These are phyloP conservation scores for Candida gorgasii DNA, from an alignment of 805 yeast genomes.

Conservation along the genomic window DNA sequence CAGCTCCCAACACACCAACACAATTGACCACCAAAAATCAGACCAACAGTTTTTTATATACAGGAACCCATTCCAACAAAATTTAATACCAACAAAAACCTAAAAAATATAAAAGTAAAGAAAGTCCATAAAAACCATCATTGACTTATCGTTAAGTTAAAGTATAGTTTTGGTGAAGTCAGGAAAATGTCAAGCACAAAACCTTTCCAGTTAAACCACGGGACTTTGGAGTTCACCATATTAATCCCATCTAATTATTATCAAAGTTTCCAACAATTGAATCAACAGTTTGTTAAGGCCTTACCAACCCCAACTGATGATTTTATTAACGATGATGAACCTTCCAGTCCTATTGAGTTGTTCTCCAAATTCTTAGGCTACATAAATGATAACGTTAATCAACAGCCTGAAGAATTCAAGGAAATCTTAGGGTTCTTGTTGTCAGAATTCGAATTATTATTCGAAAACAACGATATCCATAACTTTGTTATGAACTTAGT, in stretches of 20 bases:
- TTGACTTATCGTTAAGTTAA: too few species aligned
- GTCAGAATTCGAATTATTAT: conserved; percentile 82
- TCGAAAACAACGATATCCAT: conserved; percentile 74
- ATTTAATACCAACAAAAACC: conserved; percentile 8
- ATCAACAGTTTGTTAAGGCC: conserved; percentile 77
- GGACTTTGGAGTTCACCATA: conserved; percentile 83
- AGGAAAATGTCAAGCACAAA: conserved; percentile 8
- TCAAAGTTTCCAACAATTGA: conserved; percentile 80
- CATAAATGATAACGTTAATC: conserved; percentile 25
- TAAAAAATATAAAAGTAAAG: conserved; percentile 5
- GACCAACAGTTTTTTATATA: conserved; percentile 8
- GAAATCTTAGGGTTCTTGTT: conserved; percentile 71
- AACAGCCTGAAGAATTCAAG: conserved; percentile 44
- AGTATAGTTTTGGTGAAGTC: too few species aligned
- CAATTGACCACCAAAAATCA: background rate
- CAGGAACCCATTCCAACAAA: conserved; percentile 7
- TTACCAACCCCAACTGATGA: conserved; percentile 84
- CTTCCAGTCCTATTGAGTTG: conserved; percentile 81
- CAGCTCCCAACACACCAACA: background rate
- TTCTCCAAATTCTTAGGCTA: conserved; percentile 82
- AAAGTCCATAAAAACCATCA: background rate
- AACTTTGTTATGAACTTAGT: conserved; percentile 76
- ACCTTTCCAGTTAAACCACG: conserved; percentile 82
- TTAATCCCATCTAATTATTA: conserved; percentile 82
- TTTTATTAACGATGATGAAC: conserved; percentile 83